Evolutionary conservation across 2,329 filamentous ascomycete species (phyloP).

Genomic region (Herpotrichia juniperi): DNA sequence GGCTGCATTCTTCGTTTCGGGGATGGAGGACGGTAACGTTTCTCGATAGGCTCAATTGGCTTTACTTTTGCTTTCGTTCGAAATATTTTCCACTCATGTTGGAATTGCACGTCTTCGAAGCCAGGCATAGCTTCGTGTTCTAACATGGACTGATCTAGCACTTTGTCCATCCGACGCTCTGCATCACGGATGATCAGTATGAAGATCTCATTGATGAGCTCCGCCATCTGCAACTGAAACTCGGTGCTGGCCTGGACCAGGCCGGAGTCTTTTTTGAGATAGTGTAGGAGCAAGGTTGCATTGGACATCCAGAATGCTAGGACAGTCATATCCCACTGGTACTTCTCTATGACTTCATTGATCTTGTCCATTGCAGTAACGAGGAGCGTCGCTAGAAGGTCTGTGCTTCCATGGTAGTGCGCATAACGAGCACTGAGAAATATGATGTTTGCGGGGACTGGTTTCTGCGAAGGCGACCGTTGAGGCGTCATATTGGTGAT

Average conservation of each 20-base stretch:
- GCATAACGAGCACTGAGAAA: constrained; percentile 96
- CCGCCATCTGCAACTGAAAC: constrained; percentile 91
- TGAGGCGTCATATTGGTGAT: constrained; percentile 99
- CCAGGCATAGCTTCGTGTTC: constrained; percentile 98
- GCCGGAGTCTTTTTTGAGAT: constrained; percentile 91
- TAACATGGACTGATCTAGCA: constrained; percentile 89
- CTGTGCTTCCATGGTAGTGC: constrained; percentile 90
- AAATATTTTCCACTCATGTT: constrained; percentile 98
- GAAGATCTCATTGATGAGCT: constrained; percentile 97
- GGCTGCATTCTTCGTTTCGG: constrained; percentile 91
- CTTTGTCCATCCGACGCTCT: constrained; percentile 94
- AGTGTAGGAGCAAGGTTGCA: constrained; percentile 91
- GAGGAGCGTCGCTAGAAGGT: constrained; percentile 81
- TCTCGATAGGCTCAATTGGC: constrained; percentile 82
- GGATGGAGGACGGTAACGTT: constrained; percentile 88
- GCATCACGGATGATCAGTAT: constrained; percentile 96
- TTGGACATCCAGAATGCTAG: constrained; percentile 99
- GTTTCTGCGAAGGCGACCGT: constrained; percentile 94
- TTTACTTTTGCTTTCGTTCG: constrained; percentile 89
- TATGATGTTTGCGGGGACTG: constrained; percentile 94
- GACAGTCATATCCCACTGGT: constrained; percentile 99
- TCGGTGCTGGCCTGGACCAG: constrained; percentile 80
- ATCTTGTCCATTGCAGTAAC: constrained; percentile 93
- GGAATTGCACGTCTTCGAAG: constrained; percentile 94
- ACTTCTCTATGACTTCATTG: constrained; percentile 91